Evolutionary conservation across 768 basidiomycete species (phyloP), one percentile per base, ranked within the genome.

Genomic region (Agaricus bisporus): DNA sequence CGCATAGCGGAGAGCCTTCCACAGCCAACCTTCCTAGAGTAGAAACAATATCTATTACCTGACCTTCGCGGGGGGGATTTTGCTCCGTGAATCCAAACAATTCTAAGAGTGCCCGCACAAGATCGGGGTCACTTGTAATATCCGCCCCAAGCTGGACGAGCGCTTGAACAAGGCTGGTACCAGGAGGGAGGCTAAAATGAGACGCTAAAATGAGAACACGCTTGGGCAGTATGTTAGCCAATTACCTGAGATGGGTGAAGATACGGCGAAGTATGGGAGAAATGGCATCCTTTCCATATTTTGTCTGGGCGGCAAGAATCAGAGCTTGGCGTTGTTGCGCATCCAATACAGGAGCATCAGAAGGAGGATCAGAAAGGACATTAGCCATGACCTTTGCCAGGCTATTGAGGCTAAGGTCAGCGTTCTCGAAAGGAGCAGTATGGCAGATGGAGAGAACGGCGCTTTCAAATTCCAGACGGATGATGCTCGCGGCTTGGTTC

Each of bases 331-430:
- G 80, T 66, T 92, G 90, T 6, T 77, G 68, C 25, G 79, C 73
- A 63, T 91, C 90, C 56, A 93, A 69, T 32, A 86, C 70, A 45
- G 89, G 86, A 18, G 81, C 69, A 58, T 92, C 91, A 41, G 75
- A 67, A n/a, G 80, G 76, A 3, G 79, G 70, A 64, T 89, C 85
- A 35, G 79, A 85, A 57, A 95, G 77, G 55, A 94, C 74, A 66
- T 91, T 92, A 45, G 83, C 76, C 73, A 94, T 78, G 59, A 95
- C 73, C 73, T 89, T 88, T 57, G 82, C 78, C 55, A 91, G 75
- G 62, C 91, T 91, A 44, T 76, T 75, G 11, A 85, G 82, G 18
- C 80, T 79, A 55, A 93, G 74, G 67, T 91, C 88, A 41, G 85
- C 85, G 62, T 87, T 82, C 67, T 93, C 91, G 62, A 91, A 89